Evolutionary conservation across 352 stramenopile species (phyloP), one percentile per base, ranked within the genome.

Genomic region (Saprolegnia parasitica): DNA sequence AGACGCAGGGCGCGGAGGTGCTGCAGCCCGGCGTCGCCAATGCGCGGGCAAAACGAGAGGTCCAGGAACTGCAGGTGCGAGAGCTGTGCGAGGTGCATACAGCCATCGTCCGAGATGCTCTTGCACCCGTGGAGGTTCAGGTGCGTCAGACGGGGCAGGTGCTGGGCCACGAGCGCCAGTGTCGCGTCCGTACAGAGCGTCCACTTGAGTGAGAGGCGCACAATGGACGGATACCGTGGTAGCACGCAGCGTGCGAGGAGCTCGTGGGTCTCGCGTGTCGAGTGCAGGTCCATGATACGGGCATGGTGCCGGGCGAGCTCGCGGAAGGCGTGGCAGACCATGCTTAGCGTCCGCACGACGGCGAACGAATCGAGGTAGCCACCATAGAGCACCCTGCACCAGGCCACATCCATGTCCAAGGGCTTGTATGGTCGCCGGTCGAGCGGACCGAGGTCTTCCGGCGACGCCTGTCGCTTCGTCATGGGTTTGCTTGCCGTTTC

Each of bases 71-170:
- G 47, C 1, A 70, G 39, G 1, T 52, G 13, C 21, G 49, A 16
- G 5, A 60, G 32, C 18, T 26, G 18, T 4, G 63, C 45, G 1
- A 70, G 62, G 39, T 15, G 15, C 9, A 6, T 10, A 16, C 54
- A 55, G 35, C 29, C 63, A 37, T 56, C 8, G 29, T 61, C 50
- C 21, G 63, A 46, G 63, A 70, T n/a, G 15, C 18, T 1, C 6
- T 60, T 58, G 50, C 63, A 70, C 6, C 63, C 63, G 42, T 61
- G 63, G 18, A 70, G 47, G 54, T 70, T 70, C 3, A 70, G 39
- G 39, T 70, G 45, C 15, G 63, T 70, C n/a, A 70, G 54, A 10
- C 29, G 46, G 2, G 47, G 63, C 46, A 70, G 29, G 6, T 21
- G 11, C 20, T 26, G 21, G 13, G 50, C 54, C 18, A 70, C 6